These are phyloP conservation scores for Geotrichum carabidarum DNA, from an alignment of 1,139 yeast species.

Conservation along the genomic window DNA sequence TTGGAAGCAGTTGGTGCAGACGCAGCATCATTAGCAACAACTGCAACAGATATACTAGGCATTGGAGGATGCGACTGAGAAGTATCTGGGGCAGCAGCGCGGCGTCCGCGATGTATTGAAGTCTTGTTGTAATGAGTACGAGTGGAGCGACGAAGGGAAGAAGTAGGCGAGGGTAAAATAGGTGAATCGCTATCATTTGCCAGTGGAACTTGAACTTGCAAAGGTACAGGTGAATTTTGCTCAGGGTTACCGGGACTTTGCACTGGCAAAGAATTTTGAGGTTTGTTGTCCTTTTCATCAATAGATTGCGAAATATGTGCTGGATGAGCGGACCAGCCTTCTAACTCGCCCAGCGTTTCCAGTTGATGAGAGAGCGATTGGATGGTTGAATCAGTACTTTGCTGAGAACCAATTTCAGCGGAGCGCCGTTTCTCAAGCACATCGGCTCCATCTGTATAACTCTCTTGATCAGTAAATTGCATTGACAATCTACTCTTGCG, in stretches of 20 bases:
- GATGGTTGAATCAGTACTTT: slow-evolving; percentile 28
- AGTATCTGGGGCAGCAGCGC: slow-evolving; percentile 6
- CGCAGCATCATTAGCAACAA: slow-evolving; percentile 5
- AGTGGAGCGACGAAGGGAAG: slow-evolving; percentile 31
- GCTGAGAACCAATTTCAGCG: slow-evolving; percentile 22
- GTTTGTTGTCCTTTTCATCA: slow-evolving; percentile 1
- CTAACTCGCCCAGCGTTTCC: slow-evolving; percentile 33
- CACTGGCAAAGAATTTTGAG: slow-evolving; percentile 6
- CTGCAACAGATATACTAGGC: background rate
- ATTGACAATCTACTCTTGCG: slow-evolving; percentile 38
- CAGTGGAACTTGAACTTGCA: slow-evolving; percentile 20
- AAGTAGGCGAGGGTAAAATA: slow-evolving; percentile 29
- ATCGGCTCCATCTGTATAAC: slow-evolving; percentile 40
- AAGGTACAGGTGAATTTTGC: slow-evolving; percentile 1
- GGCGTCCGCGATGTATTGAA: slow-evolving; percentile 24
- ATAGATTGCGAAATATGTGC: slow-evolving; percentile 31
- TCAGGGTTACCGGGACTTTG: background rate
- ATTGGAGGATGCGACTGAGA: background rate
- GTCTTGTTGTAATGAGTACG: slow-evolving; percentile 29
- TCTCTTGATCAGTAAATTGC: slow-evolving; percentile 36
- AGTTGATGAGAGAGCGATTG: slow-evolving; percentile 30
- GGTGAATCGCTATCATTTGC: slow-evolving; percentile 32
- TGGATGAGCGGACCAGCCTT: slow-evolving; percentile 35
- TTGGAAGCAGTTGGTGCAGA: slow-evolving; percentile 10
- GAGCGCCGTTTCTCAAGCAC: slow-evolving; percentile 31